A percentile compares a stretch with the other conserved stretches of the same genome.
phyloP scores from a whole-genome alignment of 169 alveolate genomes.

The Cytauxzoon felis region DNA sequence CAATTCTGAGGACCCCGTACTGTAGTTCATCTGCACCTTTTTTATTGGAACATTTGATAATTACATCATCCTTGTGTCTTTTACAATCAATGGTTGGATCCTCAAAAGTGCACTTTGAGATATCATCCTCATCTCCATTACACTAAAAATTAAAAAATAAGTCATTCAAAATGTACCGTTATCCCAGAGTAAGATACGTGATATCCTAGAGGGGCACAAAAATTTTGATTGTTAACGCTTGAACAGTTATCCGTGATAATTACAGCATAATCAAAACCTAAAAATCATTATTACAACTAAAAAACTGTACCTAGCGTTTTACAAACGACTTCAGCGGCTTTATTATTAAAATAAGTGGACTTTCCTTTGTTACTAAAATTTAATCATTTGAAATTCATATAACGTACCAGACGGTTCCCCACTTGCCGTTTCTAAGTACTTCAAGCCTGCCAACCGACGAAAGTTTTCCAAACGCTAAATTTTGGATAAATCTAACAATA shows the following conservation, averaged over 20 bases:
- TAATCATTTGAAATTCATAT: neutral
- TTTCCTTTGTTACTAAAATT: conserved; percentile 65
- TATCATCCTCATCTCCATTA: conserved; percentile 70
- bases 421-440: conserved; percentile 60
- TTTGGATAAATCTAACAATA: neutral
- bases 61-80: conserved; percentile 78
- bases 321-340: conserved; percentile 80
- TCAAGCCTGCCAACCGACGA: conserved; percentile 82
- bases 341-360: conserved; percentile 65
- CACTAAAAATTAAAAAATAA: conserved; percentile 47
- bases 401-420: conserved; percentile 75
- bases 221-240: conserved; percentile 74
- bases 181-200: conserved; percentile 77
- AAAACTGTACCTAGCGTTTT: conserved; percentile 64
- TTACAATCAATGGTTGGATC: conserved; percentile 77
- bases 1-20: conserved; percentile 76
- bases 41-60: conserved; percentile 74
- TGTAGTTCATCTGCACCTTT: conserved; percentile 59
- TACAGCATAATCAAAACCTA: conserved; percentile 79
- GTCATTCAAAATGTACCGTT: conserved; percentile 2
- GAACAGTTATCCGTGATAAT: conserved; percentile 69
- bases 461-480: conserved; percentile 69
- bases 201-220: conserved; percentile 78
- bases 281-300: neutral
- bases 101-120: conserved; percentile 74